Evolutionary conservation across 495 filamentous ascomycete species (phyloP).

Genomic region (Penicillium mononematosum): DNA sequence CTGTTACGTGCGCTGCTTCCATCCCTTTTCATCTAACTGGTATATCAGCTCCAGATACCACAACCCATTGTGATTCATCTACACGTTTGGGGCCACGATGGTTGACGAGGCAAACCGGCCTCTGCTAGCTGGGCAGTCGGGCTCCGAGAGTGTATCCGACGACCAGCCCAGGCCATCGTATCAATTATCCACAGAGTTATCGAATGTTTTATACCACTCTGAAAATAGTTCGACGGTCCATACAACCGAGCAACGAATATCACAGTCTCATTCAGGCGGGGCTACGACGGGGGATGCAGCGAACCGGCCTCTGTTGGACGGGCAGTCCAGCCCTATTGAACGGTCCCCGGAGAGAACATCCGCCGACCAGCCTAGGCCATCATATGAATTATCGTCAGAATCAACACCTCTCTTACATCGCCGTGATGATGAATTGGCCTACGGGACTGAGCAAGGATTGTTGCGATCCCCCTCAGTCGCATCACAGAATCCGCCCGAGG

Average conservation of each 20-base stretch:
- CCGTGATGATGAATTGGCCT: constrained; percentile 35
- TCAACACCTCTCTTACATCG: constrained; percentile 45
- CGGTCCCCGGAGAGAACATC: constrained; percentile 14
- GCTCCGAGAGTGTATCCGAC: background rate
- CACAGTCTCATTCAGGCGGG: background rate
- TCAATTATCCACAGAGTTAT: constrained; percentile 3
- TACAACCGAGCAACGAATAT: constrained; percentile 5
- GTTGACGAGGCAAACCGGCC: constrained; percentile 37
- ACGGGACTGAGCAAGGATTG: constrained; percentile 33
- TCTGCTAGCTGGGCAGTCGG: constrained; percentile 26
- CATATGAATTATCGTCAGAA: constrained; percentile 42
- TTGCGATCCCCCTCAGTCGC: constrained; percentile 24
- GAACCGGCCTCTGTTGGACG: constrained; percentile 20
- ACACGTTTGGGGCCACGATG: constrained; percentile 29
- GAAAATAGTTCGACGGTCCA: background rate
- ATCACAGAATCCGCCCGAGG: constrained; percentile 17
- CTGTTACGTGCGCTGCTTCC: background rate
- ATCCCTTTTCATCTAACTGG: background rate
- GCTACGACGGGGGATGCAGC: no score
- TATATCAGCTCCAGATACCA: background rate
- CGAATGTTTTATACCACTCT: background rate
- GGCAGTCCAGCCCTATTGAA: constrained; percentile 15
- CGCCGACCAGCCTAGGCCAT: constrained; percentile 19
- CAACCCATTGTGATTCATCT: background rate
- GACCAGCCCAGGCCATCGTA: background rate